Evolutionary conservation across 2,329 filamentous ascomycete genomes (phyloP).

Genomic region (Neoarthrinium moseri): DNA sequence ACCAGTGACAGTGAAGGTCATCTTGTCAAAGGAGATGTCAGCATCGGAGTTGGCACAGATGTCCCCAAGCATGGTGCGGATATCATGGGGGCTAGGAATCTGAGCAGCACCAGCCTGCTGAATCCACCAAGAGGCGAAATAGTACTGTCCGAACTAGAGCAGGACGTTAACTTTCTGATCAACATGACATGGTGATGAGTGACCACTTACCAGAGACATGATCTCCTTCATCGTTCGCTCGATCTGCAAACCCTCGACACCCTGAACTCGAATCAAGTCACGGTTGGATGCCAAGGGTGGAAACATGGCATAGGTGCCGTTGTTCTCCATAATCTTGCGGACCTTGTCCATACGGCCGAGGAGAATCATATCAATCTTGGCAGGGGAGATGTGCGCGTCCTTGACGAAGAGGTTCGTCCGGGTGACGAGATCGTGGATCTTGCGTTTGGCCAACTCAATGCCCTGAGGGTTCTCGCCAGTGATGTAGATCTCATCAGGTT

Average conservation of each 20-base stretch:
- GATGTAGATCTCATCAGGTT: slow-evolving; percentile 90
- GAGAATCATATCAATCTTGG: slow-evolving; percentile 93
- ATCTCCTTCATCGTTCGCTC: slow-evolving; percentile 94
- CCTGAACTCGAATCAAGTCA: slow-evolving; percentile 84
- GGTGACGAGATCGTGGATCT: slow-evolving; percentile 80
- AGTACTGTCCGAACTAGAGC: slow-evolving; percentile 85
- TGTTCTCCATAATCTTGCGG: slow-evolving; percentile 94
- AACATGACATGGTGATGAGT: background rate
- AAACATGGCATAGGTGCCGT: slow-evolving; percentile 92
- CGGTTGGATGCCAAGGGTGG: slow-evolving; percentile 84
- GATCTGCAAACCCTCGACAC: slow-evolving; percentile 87
- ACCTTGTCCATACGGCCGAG: slow-evolving; percentile 93
- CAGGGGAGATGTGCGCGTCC: slow-evolving; percentile 83
- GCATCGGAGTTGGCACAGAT: slow-evolving; percentile 96
- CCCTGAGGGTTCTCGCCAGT: slow-evolving; percentile 84
- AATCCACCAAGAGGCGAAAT: slow-evolving; percentile 95
- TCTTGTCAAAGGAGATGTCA: slow-evolving; percentile 90
- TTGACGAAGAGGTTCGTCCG: slow-evolving; percentile 85
- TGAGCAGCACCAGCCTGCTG: slow-evolving; percentile 69
- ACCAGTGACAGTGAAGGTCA: slow-evolving; percentile 90
- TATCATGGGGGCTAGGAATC: slow-evolving; percentile 66
- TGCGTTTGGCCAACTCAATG: slow-evolving; percentile 86
- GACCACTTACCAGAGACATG: slow-evolving; percentile 76
- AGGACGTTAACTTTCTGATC: slow-evolving; percentile 20
- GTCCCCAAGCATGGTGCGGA: slow-evolving; percentile 88